These are phyloP conservation scores for Wickerhamiella sorbophila DNA, from an alignment of 805 yeast species.

Conservation along the genomic window DNA sequence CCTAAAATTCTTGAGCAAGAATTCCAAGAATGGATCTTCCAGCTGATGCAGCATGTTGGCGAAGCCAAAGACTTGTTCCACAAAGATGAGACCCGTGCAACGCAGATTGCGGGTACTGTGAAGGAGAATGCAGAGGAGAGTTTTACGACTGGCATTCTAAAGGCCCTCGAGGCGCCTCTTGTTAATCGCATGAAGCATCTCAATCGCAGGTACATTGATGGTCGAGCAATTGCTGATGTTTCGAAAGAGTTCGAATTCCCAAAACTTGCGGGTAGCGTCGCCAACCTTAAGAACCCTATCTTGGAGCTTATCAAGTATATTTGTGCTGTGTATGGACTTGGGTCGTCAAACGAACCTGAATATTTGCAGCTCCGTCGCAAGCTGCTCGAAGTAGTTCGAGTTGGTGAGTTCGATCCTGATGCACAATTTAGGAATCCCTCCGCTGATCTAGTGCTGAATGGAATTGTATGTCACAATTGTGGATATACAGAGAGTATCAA, in stretches of 20 bases:
- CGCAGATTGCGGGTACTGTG: not conserved
- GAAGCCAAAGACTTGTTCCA: constrained; percentile 24
- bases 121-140: constrained; percentile 9
- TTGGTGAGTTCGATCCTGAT: constrained; percentile 70
- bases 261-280: constrained; percentile 51
- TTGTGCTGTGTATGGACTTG: constrained; percentile 57
- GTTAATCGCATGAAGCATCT: constrained; percentile 52
- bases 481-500: constrained; percentile 62
- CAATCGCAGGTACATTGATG: constrained; percentile 55
- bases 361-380: constrained; percentile 62
- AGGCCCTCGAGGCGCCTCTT: constrained; percentile 47
- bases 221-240: constrained; percentile 39
- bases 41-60: constrained; percentile 57
- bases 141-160: constrained; percentile 24
- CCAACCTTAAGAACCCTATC: constrained; percentile 48
- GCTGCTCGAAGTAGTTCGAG: constrained; percentile 55
- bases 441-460: constrained; percentile 47
- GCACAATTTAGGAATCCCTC: constrained; percentile 66
- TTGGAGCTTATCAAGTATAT: constrained; percentile 66
- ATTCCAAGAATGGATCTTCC: constrained; percentile 74
- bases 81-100: not conserved
- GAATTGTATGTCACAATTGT: constrained; percentile 69
- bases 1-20: constrained; percentile 68
- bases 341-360: constrained; percentile 51
- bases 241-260: constrained; percentile 61